Percentiles rank a stretch among this genome's conserved stretches.
Conservation (phyloP, 345 rosid species). For the Syzygium grande region DNA sequence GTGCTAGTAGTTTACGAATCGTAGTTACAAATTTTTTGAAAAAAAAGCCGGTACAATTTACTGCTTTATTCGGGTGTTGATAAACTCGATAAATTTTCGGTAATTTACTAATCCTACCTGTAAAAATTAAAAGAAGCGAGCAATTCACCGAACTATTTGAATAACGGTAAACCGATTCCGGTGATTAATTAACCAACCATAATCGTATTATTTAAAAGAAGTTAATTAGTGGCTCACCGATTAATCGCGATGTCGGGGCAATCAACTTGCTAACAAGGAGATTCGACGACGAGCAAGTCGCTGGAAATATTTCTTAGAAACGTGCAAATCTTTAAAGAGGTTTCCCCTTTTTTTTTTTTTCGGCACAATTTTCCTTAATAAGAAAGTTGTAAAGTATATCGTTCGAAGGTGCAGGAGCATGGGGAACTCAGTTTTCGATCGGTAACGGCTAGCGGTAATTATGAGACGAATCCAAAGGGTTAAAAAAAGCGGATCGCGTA, state of each 20-base stretch:
- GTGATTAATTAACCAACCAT: background rate
- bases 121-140: background rate
- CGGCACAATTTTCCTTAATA: background rate
- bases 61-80: background rate
- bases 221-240: background rate
- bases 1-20: background rate
- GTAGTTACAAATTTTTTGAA: no score
- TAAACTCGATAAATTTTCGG: background rate
- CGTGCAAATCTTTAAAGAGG: background rate
- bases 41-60: background rate
- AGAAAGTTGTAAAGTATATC: background rate
- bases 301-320: no score
- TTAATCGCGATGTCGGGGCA: accelerated
- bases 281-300: background rate
- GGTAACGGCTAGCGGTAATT: background rate
- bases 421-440: background rate
- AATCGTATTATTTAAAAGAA: background rate
- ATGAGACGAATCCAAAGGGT: background rate
- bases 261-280: background rate
- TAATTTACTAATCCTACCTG: background rate
- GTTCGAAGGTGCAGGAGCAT: no score
- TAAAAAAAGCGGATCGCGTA: background rate
- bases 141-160: background rate
- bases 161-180: background rate
- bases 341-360: no score